These are phyloP conservation scores for Ophiostoma himal-ulmi DNA, from an alignment of 2,329 filamentous ascomycete species.

Conservation along the genomic window DNA sequence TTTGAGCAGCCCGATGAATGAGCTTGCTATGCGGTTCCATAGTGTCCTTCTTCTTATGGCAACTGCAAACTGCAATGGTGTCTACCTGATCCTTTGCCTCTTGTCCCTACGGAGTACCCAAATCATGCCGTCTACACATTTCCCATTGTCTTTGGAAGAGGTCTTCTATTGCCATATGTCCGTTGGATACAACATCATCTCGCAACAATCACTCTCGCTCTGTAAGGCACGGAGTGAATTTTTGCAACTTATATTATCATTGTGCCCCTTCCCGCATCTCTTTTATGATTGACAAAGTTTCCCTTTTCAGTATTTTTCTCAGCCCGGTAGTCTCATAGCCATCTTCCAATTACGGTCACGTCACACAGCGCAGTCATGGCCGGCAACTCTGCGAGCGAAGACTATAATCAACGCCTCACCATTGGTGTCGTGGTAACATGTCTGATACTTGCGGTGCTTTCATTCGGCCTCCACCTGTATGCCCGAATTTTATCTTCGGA, in stretches of 20 bases:
- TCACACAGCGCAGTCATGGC: neutral
- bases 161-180: neutral
- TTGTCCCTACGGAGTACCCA: neutral
- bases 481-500: slow-evolving; percentile 17
- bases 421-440: slow-evolving; percentile 22
- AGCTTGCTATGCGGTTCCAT: neutral
- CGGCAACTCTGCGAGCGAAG: neutral
- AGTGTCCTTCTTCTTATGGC: neutral
- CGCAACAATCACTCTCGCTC: neutral
- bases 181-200: neutral
- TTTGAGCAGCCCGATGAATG: neutral
- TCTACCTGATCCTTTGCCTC: neutral
- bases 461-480: slow-evolving; percentile 22
- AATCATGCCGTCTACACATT: neutral
- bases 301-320: neutral
- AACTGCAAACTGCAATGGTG: neutral
- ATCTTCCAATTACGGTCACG: neutral
- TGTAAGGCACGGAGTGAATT: neutral
- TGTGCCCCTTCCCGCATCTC: neutral
- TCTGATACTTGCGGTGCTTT: slow-evolving; percentile 19
- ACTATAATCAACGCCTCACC: slow-evolving; percentile 22
- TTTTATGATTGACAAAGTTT: neutral
- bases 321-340: neutral
- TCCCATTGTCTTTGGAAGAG: neutral
- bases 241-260: neutral